phyloP scores from a whole-genome alignment of 2,329 filamentous ascomycete species.

The Fonsecaea monophora region DNA sequence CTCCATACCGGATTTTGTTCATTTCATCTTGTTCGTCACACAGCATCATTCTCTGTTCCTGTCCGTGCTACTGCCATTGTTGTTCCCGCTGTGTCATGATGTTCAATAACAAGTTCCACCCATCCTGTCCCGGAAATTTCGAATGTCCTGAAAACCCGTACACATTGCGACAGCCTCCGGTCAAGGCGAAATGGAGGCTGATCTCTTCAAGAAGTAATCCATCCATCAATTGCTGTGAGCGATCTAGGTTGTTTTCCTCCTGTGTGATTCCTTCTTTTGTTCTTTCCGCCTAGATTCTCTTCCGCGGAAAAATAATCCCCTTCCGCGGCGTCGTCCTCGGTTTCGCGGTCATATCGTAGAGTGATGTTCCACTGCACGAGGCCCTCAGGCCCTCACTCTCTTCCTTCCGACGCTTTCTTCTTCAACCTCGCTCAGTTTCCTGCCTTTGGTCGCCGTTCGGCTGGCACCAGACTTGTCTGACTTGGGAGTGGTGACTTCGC shows the following conservation, averaged over 20 bases:
- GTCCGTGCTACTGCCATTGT: background rate
- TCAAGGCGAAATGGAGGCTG: background rate
- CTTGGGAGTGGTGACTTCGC: constrained; percentile 52
- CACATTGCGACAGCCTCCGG: background rate
- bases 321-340: background rate
- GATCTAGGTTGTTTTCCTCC: background rate
- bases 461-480: constrained; percentile 17
- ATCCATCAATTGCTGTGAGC: background rate
- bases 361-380: background rate
- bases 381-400: constrained; percentile 16
- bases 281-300: background rate
- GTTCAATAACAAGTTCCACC: background rate
- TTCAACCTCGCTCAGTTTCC: constrained; percentile 26
- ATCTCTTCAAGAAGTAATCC: background rate
- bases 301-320: too few species aligned
- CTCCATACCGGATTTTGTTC: background rate
- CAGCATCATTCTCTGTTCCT: background rate
- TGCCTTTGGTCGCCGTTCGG: constrained; percentile 20
- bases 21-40: background rate
- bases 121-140: background rate
- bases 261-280: background rate
- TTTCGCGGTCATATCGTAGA: background rate
- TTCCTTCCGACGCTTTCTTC: constrained; percentile 20
- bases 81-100: background rate
- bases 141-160: background rate